Percentiles rank a stretch among this genome's conserved stretches.
These are phyloP conservation scores for Collybia nuda DNA, from an alignment of 768 basidiomycete genomes.

Conservation along the genomic window DNA sequence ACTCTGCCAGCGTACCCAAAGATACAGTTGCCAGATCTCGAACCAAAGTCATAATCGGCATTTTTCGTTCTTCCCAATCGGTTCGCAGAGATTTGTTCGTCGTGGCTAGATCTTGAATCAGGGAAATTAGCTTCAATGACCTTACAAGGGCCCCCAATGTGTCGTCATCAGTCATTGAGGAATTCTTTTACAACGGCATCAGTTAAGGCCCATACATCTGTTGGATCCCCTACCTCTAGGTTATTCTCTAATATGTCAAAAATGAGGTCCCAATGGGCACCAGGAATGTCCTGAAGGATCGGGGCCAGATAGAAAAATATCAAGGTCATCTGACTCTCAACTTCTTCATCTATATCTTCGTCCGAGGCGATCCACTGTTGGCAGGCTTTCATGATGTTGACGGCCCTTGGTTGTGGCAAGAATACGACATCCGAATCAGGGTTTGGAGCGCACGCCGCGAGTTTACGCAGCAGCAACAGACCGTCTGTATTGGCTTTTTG, in stretches of 20 bases:
- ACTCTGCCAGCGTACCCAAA: slow-evolving; percentile 36
- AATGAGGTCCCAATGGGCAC: slow-evolving; percentile 90
- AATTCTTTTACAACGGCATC: slow-evolving; percentile 41
- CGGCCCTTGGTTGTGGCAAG: slow-evolving; percentile 79
- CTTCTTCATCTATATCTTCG: slow-evolving; percentile 70
- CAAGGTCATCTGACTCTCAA: slow-evolving; percentile 76
- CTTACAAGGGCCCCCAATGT: slow-evolving; percentile 66
- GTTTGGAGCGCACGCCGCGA: slow-evolving; percentile 74
- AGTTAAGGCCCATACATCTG: neutral
- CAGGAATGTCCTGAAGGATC: slow-evolving; percentile 82
- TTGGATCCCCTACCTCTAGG: slow-evolving; percentile 62
- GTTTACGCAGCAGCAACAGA: slow-evolving; percentile 62
- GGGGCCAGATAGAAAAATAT: slow-evolving; percentile 79
- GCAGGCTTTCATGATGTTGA: slow-evolving; percentile 84
- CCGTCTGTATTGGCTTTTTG: slow-evolving; percentile 68
- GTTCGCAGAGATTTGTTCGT: slow-evolving; percentile 76
- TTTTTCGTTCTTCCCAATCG: slow-evolving; percentile 62
- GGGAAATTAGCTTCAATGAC: slow-evolving; percentile 64
- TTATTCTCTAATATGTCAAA: slow-evolving; percentile 88
- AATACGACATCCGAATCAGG: slow-evolving; percentile 80
- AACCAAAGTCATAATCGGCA: slow-evolving; percentile 53
- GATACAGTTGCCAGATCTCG: slow-evolving; percentile 56
- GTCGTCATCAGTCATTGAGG: slow-evolving; percentile 54
- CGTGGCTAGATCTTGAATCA: slow-evolving; percentile 65
- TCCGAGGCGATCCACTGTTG: slow-evolving; percentile 75